phyloP scores from a whole-genome alignment of 495 filamentous ascomycete species.

The Talaromyces ruber region DNA sequence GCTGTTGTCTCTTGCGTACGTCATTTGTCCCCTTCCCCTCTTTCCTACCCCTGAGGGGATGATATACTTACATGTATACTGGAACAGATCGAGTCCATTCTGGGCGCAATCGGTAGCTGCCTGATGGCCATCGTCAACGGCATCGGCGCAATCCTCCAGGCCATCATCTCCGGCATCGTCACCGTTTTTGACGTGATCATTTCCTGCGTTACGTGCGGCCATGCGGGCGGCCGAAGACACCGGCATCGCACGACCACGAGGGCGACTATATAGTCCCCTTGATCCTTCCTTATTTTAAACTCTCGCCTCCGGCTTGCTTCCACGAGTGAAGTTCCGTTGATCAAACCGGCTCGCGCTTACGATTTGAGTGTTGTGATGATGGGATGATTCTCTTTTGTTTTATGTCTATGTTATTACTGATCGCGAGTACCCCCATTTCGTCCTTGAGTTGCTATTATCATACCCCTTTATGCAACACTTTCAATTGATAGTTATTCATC shows the following conservation, averaged over 20 bases:
- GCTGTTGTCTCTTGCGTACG: constrained; percentile 93
- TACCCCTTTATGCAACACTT: neutral
- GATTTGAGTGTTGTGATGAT: neutral
- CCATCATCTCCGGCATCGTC: constrained; percentile 77
- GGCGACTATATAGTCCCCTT: neutral
- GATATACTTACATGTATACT: neutral
- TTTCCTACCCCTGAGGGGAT: neutral
- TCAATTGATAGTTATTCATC: neutral
- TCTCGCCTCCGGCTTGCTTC: neutral
- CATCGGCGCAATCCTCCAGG: constrained; percentile 63
- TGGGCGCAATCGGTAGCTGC: constrained; percentile 74
- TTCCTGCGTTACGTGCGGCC: constrained; percentile 77
- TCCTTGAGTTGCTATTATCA: neutral
- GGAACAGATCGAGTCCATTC: constrained; percentile 62
- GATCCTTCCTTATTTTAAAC: neutral
- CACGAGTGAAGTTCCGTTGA: neutral
- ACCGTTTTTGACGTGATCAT: constrained; percentile 77
- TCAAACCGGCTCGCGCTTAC: neutral
- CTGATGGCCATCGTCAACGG: constrained; percentile 80
- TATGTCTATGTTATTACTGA: neutral
- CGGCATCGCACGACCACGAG: constrained; percentile 3
- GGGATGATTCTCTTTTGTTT: neutral
- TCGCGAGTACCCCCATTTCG: neutral
- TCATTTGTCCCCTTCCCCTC: constrained; percentile 14
- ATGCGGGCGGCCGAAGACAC: constrained; percentile 32